A percentile compares a stretch with the other conserved stretches of the same genome.
Evolutionary conservation across 352 stramenopile species (phyloP).

Genomic region (Nannochloropsis limnetica): DNA sequence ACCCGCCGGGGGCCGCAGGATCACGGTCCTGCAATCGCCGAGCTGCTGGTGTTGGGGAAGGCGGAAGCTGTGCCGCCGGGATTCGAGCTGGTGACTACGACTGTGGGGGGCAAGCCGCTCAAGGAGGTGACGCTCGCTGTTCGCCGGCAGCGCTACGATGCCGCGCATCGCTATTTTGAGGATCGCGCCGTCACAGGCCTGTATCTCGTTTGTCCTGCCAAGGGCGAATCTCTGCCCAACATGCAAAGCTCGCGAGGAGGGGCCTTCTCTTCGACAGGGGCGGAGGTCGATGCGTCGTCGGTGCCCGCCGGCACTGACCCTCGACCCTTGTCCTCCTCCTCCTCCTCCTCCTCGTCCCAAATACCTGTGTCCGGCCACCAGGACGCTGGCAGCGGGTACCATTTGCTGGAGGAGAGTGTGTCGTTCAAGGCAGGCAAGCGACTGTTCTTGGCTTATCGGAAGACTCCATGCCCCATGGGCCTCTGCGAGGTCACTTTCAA

Average conservation of each 20-base stretch:
- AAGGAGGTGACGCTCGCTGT: conserved; percentile 1
- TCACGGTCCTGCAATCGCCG: neutral
- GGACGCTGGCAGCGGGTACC: neutral
- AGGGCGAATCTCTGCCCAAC: neutral
- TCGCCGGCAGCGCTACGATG: conserved; percentile 26
- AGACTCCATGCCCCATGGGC: neutral
- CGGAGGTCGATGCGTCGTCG: neutral
- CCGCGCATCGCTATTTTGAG: conserved; percentile 19
- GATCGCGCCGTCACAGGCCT: neutral
- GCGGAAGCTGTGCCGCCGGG: neutral
- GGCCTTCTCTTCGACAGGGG: neutral
- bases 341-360: neutral
- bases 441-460: neutral
- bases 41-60: neutral
- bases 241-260: neutral
- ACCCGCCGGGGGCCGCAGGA: conserved; percentile 16
- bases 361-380: neutral
- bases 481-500: conserved; percentile 30
- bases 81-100: neutral
- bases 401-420: neutral
- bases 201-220: conserved; percentile 24
- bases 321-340: neutral
- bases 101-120: conserved; percentile 7
- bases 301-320: neutral
- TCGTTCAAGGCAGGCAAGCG: neutral